These are phyloP conservation scores for Austroboletus niveus DNA, from an alignment of 1,284 basidiomycete genomes.

Conservation along the genomic window DNA sequence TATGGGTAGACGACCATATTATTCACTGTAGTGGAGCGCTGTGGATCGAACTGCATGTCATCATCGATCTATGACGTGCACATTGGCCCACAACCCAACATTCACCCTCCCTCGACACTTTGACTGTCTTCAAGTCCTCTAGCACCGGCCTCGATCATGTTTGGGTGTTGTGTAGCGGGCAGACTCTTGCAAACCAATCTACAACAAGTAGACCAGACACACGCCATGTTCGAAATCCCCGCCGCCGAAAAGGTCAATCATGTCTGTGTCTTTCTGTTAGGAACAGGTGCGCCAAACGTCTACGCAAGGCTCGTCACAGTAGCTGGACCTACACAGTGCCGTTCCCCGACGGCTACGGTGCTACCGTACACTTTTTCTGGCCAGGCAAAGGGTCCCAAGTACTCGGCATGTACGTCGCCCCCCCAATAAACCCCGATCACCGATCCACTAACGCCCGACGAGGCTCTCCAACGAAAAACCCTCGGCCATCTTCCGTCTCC, in stretches of 20 bases:
- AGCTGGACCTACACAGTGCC: conserved; percentile 47
- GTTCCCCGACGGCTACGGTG: conserved; percentile 88
- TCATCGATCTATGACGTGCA: conserved; percentile 14
- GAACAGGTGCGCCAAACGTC: conserved; percentile 53
- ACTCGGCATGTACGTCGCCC: conserved; percentile 72
- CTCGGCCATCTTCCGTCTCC: conserved; percentile 87
- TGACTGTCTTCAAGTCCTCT: background rate
- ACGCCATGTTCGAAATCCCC: conserved; percentile 80
- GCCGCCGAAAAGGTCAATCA: conserved; percentile 83
- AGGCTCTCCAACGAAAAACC: conserved; percentile 92
- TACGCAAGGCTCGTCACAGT: background rate
- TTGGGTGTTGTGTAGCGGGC: conserved; percentile 76
- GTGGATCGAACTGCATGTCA: conserved; percentile 1
- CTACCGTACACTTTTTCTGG: conserved; percentile 88
- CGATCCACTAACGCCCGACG: background rate
- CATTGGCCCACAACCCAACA: conserved; percentile 8
- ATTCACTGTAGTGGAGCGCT: no score
- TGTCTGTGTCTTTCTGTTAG: conserved; percentile 84
- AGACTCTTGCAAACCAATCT: conserved; percentile 73
- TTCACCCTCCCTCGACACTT: background rate
- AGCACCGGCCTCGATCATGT: conserved; percentile 41
- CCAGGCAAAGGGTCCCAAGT: conserved; percentile 87
- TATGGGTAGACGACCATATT: no score
- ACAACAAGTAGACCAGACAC: conserved; percentile 79
- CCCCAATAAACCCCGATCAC: background rate